Evolutionary conservation across 2,329 filamentous ascomycete species (phyloP), one percentile per base, ranked within the genome.

Genomic region (Penicillium sp.): DNA sequence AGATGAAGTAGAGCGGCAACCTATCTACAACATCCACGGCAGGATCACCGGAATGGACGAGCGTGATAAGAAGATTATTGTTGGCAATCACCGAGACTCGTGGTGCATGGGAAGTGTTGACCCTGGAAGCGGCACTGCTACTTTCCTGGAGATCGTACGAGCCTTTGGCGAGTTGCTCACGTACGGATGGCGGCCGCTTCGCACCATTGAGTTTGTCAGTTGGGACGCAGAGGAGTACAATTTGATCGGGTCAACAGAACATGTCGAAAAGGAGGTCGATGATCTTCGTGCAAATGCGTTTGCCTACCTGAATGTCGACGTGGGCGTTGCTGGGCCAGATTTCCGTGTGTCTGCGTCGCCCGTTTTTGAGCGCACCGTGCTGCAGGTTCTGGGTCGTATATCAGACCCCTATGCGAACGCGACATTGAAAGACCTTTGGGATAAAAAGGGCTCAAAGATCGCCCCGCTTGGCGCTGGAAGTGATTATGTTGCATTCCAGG

Each of bases 151-250:
- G 76, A 81, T 97, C 56, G 87, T 89, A 22, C 86, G 89, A 43
- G 86, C 96, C 47, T 90, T 99, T 66, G 91, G 92, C 39, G 85
- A 90, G 61, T 82, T 97, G 16, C 80, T 87, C 22, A 75, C 81
- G 16, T 84, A 86, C 55, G 93, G 92, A 51, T 99, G 94, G 94
- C 84, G 89, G 26, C 94, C 94, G 1, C 80, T 96, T 16, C 88
- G 94, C n/a, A 95, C 91, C 4, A 96, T 99, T 61, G 89, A 96
- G 72, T 97, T 99, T 73, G 92, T 92, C 69, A 96, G 90, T 34
- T 99, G 94, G 94, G 94, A 99, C 72, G 94, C 85, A 4, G 88
- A 88, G 64, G 91, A 93, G 73, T 97, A 96, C 78, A 97, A 97
- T 73, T 78, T 94, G 44, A 89, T 96, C 56, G 94, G 94, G 9